Evolutionary conservation across 2,329 filamentous ascomycete genomes (phyloP).

Genomic region (Aspergillus transmontanensis): DNA sequence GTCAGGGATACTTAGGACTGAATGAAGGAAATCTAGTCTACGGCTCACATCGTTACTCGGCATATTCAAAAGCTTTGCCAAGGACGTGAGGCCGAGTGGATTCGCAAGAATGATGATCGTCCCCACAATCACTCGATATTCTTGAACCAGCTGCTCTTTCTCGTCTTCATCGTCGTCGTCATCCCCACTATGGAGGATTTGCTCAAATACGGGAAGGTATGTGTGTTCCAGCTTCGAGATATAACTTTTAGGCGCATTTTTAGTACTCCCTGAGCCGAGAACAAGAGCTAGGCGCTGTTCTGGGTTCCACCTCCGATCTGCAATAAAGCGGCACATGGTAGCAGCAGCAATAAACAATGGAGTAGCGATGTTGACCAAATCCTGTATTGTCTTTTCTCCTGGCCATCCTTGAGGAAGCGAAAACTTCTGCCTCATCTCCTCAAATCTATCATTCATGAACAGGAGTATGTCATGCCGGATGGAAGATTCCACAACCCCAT

Average conservation of each 20-base stretch:
- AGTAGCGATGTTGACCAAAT: conserved; percentile 7
- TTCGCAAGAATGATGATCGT: too few relatives aligned
- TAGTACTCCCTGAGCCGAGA: not conserved
- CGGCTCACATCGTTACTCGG: conserved; percentile 2
- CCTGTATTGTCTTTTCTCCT: not conserved
- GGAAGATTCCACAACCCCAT: conserved; percentile 21
- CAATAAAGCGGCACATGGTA: conserved; percentile 11
- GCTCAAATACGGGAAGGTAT: too few relatives aligned
- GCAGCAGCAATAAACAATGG: conserved; percentile 15
- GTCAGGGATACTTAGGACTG: conserved; percentile 21
- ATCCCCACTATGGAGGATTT: too few relatives aligned
- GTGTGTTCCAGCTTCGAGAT: not conserved
- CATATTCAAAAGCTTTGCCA: too few relatives aligned
- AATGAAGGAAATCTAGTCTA: conserved; percentile 20
- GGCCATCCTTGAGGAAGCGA: conserved; percentile 13
- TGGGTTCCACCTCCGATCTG: conserved; percentile 6
- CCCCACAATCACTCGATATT: too few relatives aligned
- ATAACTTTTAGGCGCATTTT: conserved; percentile 11
- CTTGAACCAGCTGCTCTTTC: too few relatives aligned
- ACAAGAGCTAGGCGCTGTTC: conserved; percentile 9
- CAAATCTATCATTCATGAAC: conserved; percentile 20
- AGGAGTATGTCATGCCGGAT: conserved; percentile 24
- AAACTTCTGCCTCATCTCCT: conserved; percentile 12
- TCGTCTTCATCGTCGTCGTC: too few relatives aligned
- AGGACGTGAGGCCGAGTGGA: too few relatives aligned